Base-by-base conservation (phyloP, 257 asterid genomes). In the Echium plantagineum region DNA sequence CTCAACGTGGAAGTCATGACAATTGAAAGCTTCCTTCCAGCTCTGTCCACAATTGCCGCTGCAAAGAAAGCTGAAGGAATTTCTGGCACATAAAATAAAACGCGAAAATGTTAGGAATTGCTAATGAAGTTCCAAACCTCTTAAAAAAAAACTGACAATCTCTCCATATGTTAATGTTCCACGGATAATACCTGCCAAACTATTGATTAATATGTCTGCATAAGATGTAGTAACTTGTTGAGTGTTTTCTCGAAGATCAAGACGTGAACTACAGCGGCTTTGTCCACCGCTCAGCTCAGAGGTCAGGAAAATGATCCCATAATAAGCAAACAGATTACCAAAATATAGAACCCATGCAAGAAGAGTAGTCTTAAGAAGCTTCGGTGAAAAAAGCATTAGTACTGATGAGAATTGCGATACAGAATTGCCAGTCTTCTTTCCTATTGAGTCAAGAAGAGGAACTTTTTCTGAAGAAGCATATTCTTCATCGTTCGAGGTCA, bases 141-240 rank as follows among this genome's bases (percentile, higher is more conserved):
- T 24, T 1, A n/a, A n/a, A 24, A 3, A 24, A 1, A 1, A 24
- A 24, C 26, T 24, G 26, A 24, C 26, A 24, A 24, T 24, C 26
- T 24, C 26, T 24, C 26, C 26, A 24, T 1, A 24, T 24, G 1
- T 24, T 24, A 24, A 3, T 24, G 26, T 24, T 48, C 13, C 15
- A 46, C n/a, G n/a, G n/a, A n/a, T n/a, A n/a, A n/a, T n/a, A 87
- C 96, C 94, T 75, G 94, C 96, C 61, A 84, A 72, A 77, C 77
- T 84, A 60, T 86, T 87, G 22, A 84, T 60, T 61, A 82, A 78
- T 49, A 85, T 86, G 59, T 82, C 85, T 12, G 70, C 58, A 48
- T 87, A 87, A 66, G 82, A 81, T 69, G 77, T 79, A 52, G 26
- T 24, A 24, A 24, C 26, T 24, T 69, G 66, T 52, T 60, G 67